Evolutionary conservation across 805 yeast species (phyloP), one percentile per base, ranked within the genome.

Genomic region (Sungouiozyma ichnusensis): DNA sequence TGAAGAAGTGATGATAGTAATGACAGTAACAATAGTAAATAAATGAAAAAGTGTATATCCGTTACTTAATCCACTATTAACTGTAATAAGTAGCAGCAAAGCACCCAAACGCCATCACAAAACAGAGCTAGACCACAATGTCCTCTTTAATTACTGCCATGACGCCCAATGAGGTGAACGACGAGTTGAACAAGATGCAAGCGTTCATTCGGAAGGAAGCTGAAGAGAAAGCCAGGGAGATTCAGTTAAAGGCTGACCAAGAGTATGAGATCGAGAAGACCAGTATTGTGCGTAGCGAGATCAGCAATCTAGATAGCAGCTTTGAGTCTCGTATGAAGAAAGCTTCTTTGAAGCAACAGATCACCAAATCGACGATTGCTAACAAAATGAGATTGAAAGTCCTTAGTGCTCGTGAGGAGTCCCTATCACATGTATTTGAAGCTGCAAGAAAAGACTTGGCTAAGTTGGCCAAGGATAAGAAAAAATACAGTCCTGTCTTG

Each of bases 121-220:
- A n/a, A n/a, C n/a, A n/a, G n/a, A n/a, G n/a, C n/a, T n/a, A n/a
- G n/a, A n/a, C n/a, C n/a, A 24, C 9, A 29, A 65, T 64, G 70
- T 58, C 71, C 36, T 51, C 67, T 39, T 52, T 64, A 29, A 60
- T 60, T 37, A 56, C 63, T 24, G 55, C 65, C 32, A 47, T 61
- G 39, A 59, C 64, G 13, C 64, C 65, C 16, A 54, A 52, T 41
- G 60, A 88, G 87, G 97, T 90, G 53, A 87, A 83, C 60, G 86
- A 86, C 55, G 98, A 92, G 72, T 84, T 92, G 66, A 80, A 81
- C 64, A 92, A 92, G 73, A 92, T 92, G 97, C 95, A 90, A 64
- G 88, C 94, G 62, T 92, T 92, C 79, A 92, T 92, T 76, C 85
- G 83, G 69, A 92, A 90, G 76, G 99, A 92, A 71, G 99, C 99